Evolutionary conservation across 768 basidiomycete genomes (phyloP).

Genomic region (Sistotremastrum suecicum): DNA sequence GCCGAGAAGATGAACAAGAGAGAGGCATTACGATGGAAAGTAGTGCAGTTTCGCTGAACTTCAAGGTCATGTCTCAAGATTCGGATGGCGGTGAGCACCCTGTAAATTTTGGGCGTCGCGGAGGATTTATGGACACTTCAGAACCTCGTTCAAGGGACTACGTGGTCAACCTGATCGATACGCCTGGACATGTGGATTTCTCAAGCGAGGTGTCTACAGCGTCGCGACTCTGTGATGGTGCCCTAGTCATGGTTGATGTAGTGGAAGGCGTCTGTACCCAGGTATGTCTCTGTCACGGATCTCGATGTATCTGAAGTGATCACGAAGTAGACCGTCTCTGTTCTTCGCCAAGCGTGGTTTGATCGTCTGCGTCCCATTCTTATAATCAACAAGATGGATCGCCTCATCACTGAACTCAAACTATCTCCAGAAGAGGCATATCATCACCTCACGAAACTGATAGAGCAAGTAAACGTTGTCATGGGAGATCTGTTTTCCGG

Average conservation of each 20-base stretch:
- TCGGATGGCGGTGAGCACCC: constrained; percentile 39
- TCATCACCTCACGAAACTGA: constrained; percentile 81
- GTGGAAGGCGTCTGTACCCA: constrained; percentile 98
- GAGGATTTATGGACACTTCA: constrained; percentile 25
- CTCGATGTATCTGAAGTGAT: constrained; percentile 1
- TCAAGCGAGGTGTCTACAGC: constrained; percentile 95
- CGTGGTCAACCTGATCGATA: constrained; percentile 92
- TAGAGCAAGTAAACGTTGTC: constrained; percentile 96
- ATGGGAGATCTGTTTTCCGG: constrained; percentile 95
- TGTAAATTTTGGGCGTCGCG: constrained; percentile 2
- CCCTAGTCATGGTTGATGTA: constrained; percentile 88
- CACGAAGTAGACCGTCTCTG: constrained; percentile 68
- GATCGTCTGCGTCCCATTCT: constrained; percentile 82
- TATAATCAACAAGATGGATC: constrained; percentile 94
- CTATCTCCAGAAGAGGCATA: constrained; percentile 86
- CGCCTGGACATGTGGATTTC: constrained; percentile 98
- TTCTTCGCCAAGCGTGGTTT: constrained; percentile 88
- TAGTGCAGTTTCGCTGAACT: constrained; percentile 82
- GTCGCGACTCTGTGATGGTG: constrained; percentile 87
- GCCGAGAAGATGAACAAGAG: constrained; percentile 93
- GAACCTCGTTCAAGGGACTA: constrained; percentile 53
- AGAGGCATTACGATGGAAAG: constrained; percentile 99
- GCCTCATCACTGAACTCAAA: constrained; percentile 86
- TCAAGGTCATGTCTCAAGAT: constrained; percentile 56
- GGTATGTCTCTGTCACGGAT: constrained; percentile 28